phyloP scores from a whole-genome alignment of 1,284 basidiomycete species.

The Ustilago tritici region DNA sequence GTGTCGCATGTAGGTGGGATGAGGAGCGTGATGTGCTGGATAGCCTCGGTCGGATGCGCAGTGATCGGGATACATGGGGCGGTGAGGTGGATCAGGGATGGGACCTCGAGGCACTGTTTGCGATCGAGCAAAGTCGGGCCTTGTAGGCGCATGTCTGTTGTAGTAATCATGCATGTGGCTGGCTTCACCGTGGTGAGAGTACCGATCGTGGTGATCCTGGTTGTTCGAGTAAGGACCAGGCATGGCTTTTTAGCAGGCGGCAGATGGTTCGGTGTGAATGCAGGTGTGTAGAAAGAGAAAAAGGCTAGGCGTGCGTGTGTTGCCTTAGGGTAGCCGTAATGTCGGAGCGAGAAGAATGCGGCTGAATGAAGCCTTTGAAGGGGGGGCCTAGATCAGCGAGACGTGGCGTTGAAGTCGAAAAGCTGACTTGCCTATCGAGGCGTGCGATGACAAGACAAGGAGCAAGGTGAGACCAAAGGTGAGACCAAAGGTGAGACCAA shows the following conservation, averaged over 20 bases:
- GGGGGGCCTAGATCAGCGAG: not conserved
- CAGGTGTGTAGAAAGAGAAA: not conserved
- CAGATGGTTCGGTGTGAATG: not conserved
- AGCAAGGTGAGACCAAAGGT: not conserved
- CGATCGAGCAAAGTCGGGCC: conserved; percentile 43
- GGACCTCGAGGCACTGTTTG: conserved; percentile 40
- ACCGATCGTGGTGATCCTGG: conserved; percentile 29
- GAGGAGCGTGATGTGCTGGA: conserved; percentile 26
- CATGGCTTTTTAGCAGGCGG: conserved; percentile 10
- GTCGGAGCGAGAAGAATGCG: conserved; percentile 1
- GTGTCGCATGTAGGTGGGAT: conserved; percentile 38
- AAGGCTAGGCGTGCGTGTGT: not conserved
- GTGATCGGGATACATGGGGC: conserved; percentile 44
- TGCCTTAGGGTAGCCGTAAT: not conserved
- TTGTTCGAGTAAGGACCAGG: conserved; percentile 26
- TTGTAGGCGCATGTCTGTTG: conserved; percentile 16
- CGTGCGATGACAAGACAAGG: conserved; percentile 8
- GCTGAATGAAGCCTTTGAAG: conserved; percentile 46
- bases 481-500: not conserved
- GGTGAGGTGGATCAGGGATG: conserved; percentile 32
- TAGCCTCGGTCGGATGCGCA: conserved; percentile 28
- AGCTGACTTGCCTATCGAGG: conserved; percentile 9
- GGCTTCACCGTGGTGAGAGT: conserved; percentile 20
- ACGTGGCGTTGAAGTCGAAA: not conserved
- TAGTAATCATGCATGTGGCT: conserved; percentile 31